These are phyloP conservation scores for Hygrophorus pudorinus DNA, from an alignment of 768 basidiomycete genomes.

Conservation along the genomic window DNA sequence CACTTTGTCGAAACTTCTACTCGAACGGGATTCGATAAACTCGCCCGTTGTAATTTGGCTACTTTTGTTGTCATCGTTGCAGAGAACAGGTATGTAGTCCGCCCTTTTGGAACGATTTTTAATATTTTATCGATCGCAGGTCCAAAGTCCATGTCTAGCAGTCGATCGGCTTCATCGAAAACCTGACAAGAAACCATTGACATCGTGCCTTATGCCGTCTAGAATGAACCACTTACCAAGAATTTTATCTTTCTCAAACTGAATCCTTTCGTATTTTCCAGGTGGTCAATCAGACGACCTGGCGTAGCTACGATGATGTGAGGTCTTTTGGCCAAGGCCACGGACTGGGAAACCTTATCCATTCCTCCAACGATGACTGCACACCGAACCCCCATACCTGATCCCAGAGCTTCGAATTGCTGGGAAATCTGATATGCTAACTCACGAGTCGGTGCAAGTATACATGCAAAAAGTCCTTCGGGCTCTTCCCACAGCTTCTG, in stretches of 20 bases:
- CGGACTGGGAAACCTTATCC: constrained; percentile 83
- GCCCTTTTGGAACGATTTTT: constrained; percentile 88
- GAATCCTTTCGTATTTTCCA: constrained; percentile 97
- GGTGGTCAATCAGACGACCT: constrained; percentile 84
- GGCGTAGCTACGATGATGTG: constrained; percentile 96
- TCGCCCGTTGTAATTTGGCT: constrained; percentile 90
- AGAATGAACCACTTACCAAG: constrained; percentile 43
- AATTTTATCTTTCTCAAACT: constrained; percentile 79
- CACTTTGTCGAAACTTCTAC: constrained; percentile 92
- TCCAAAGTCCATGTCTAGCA: constrained; percentile 95
- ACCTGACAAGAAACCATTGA: constrained; percentile 42
- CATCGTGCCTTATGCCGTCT: not conserved
- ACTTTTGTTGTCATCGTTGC: constrained; percentile 99
- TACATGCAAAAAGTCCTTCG: constrained; percentile 84
- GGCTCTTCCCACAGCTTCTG: constrained; percentile 97
- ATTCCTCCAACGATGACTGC: constrained; percentile 93
- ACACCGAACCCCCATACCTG: constrained; percentile 86
- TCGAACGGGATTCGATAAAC: constrained; percentile 85
- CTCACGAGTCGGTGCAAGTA: constrained; percentile 96
- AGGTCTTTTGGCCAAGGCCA: constrained; percentile 87
- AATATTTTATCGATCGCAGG: constrained; percentile 94
- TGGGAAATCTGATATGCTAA: constrained; percentile 98
- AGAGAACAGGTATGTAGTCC: constrained; percentile 93
- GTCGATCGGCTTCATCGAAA: constrained; percentile 93
- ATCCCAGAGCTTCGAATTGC: constrained; percentile 87